phyloP scores from a whole-genome alignment of 495 filamentous ascomycete species.

The Xylaria grammica region DNA sequence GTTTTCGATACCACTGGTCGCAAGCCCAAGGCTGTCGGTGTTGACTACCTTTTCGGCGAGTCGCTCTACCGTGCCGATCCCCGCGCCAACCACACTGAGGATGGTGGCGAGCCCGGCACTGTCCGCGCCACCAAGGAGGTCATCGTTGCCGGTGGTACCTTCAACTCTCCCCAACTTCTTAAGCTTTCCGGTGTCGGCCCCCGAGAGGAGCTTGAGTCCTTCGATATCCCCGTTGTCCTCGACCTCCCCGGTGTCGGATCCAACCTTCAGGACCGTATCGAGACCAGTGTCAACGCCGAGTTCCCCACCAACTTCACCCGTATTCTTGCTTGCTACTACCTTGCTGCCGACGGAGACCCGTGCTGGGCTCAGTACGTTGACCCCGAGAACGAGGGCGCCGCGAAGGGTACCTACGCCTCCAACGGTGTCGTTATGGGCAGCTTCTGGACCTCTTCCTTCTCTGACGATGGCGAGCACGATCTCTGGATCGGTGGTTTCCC shows the following conservation, averaged over 20 bases:
- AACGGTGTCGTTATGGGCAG: conserved; percentile 54
- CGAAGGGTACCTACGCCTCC: conserved; percentile 56
- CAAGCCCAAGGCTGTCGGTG: conserved; percentile 61
- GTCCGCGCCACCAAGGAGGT: conserved; percentile 63
- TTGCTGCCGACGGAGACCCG: conserved; percentile 47
- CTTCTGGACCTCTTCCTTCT: conserved; percentile 49
- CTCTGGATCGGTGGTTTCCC: conserved; percentile 60
- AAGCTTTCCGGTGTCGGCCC: conserved; percentile 69
- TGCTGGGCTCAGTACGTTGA: conserved; percentile 56
- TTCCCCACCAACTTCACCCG: conserved; percentile 48
- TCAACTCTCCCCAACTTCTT: conserved; percentile 68
- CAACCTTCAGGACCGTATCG: conserved; percentile 72
- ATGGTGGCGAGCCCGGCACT: conserved; percentile 47
- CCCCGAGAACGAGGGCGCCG: conserved; percentile 34
- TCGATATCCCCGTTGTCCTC: conserved; percentile 55
- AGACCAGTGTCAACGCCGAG: conserved; percentile 54
- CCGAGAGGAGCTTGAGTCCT: conserved; percentile 46
- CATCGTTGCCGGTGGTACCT: conserved; percentile 65
- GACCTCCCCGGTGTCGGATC: conserved; percentile 66
- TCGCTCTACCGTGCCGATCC: conserved; percentile 66
- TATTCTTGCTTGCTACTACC: conserved; percentile 54
- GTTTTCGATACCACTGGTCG: conserved; percentile 51
- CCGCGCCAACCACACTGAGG: conserved; percentile 29
- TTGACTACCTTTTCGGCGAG: conserved; percentile 66
- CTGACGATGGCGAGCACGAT: conserved; percentile 50